These are phyloP conservation scores for Schrenkiella parvula DNA, from an alignment of 345 rosid species.

Conservation along the genomic window DNA sequence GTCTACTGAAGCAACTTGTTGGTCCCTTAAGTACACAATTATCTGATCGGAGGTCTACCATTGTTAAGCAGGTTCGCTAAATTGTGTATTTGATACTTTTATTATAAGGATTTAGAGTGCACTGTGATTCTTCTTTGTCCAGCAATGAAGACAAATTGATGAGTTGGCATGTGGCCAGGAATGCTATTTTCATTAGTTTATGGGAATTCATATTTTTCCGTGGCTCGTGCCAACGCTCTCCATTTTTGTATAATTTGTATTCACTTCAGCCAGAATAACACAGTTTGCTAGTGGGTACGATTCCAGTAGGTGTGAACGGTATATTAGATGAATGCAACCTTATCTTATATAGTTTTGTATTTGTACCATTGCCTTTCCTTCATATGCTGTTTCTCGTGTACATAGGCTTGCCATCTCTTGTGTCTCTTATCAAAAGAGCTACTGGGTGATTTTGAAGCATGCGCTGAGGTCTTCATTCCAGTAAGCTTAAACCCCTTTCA, in stretches of 20 bases:
- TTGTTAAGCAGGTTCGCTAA: conserved; percentile 84
- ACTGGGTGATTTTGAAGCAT: conserved; percentile 92
- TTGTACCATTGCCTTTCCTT: conserved; percentile 6
- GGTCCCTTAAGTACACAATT: conserved; percentile 81
- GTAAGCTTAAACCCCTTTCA: conserved; percentile 45
- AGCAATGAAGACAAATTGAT: conserved; percentile 6
- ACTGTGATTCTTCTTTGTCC: conserved; percentile 1
- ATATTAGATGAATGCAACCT: background rate
- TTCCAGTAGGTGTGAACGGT: background rate
- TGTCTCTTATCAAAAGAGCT: conserved; percentile 95
- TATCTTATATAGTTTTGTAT: conserved; percentile 11
- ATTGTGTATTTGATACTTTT: background rate
- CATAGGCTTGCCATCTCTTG: conserved; percentile 85
- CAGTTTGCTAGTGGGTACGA: conserved; percentile 62
- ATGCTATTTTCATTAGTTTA: conserved; percentile 3
- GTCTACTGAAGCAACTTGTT: conserved; percentile 89
- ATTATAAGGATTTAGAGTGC: background rate
- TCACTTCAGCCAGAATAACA: conserved; percentile 3
- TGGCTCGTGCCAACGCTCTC: background rate
- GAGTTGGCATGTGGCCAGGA: background rate
- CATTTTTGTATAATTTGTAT: background rate
- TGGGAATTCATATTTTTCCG: background rate
- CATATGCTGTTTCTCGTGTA: conserved; percentile 17
- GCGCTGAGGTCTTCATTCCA: conserved; percentile 92
- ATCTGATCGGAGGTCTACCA: conserved; percentile 91